phyloP scores from a whole-genome alignment of 371 early-diverging fungal genomes.

The Paraphysoderma sedebokerense region DNA sequence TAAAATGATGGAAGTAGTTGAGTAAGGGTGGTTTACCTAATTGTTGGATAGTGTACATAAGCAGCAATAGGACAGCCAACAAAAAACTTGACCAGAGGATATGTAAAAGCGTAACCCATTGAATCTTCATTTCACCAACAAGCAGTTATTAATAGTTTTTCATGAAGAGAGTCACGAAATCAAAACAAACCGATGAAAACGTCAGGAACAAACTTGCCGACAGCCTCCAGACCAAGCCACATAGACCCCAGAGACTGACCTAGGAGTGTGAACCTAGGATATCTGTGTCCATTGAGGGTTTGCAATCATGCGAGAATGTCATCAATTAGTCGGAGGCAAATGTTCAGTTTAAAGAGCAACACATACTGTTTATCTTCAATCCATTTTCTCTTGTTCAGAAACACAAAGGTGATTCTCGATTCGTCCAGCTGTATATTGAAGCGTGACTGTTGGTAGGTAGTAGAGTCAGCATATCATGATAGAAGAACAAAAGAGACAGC shows the following conservation, averaged over 20 bases:
- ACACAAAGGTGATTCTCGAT: conserved; percentile 34
- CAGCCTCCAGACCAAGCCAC: conserved; percentile 55
- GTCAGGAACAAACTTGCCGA: conserved; percentile 50
- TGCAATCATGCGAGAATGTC: not conserved
- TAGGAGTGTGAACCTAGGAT: conserved; percentile 64
- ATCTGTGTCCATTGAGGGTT: conserved; percentile 28
- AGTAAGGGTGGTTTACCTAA: too few species aligned
- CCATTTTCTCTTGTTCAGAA: conserved; percentile 37
- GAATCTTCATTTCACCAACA: conserved; percentile 39
- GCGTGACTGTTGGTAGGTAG: conserved; percentile 24
- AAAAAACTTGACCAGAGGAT: conserved; percentile 55
- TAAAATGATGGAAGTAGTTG: not conserved
- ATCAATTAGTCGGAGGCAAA: not conserved
- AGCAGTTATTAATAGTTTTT: not conserved
- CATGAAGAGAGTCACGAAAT: not conserved
- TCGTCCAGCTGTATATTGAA: conserved; percentile 50
- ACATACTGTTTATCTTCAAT: conserved; percentile 49
- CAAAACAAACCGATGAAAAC: conserved; percentile 49
- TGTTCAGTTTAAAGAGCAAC: not conserved
- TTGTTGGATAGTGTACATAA: conserved; percentile 91
- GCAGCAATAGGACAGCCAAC: conserved; percentile 46
- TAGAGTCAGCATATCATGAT: not conserved
- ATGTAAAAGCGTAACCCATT: conserved; percentile 86
- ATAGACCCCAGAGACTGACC: conserved; percentile 72
- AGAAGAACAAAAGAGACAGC: too few species aligned